These are phyloP conservation scores for Podaxis sp. DNA, from an alignment of 768 basidiomycete genomes.

Conservation along the genomic window DNA sequence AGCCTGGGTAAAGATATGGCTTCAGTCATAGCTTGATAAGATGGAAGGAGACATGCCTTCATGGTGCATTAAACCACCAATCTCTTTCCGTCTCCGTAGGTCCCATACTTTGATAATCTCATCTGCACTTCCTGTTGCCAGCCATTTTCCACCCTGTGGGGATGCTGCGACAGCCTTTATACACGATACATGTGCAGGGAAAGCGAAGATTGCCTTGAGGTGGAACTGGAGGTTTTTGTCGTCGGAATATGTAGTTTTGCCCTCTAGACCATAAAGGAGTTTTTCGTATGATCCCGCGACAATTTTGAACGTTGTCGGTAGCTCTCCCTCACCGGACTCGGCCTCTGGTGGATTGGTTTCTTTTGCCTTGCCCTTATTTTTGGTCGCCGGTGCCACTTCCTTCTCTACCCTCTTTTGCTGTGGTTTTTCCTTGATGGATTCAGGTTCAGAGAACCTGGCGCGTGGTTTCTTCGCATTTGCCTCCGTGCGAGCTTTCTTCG, in stretches of 20 bases:
- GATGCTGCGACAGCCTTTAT: conserved; percentile 90
- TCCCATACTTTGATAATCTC: conserved; percentile 99
- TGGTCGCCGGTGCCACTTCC: conserved; percentile 10
- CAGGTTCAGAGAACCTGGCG: conserved; percentile 14
- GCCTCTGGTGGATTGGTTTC: conserved; percentile 22
- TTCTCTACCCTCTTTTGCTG: not conserved
- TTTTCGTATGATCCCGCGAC: conserved; percentile 97
- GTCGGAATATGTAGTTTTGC: conserved; percentile 42
- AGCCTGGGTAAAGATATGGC: conserved; percentile 51
- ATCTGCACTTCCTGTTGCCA: conserved; percentile 94
- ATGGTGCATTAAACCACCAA: conserved; percentile 94
- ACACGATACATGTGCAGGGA: conserved; percentile 94
- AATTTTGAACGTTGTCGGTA: conserved; percentile 75
- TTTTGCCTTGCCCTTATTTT: conserved; percentile 25
- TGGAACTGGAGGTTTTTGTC: conserved; percentile 33
- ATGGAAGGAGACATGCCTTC: conserved; percentile 56
- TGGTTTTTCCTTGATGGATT: conserved; percentile 13
- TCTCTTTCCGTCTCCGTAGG: conserved; percentile 84
- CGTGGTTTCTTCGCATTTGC: conserved; percentile 8
- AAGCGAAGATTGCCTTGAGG: conserved; percentile 87
- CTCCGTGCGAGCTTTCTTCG: conserved; percentile 9
- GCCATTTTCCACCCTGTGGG: conserved; percentile 91
- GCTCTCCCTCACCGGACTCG: conserved; percentile 21
- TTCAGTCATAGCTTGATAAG: not conserved
- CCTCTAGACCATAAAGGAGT: conserved; percentile 87